Evolutionary conservation across 352 stramenopile species (phyloP).

Genomic region (Phytopythium cucurbitacearum): DNA sequence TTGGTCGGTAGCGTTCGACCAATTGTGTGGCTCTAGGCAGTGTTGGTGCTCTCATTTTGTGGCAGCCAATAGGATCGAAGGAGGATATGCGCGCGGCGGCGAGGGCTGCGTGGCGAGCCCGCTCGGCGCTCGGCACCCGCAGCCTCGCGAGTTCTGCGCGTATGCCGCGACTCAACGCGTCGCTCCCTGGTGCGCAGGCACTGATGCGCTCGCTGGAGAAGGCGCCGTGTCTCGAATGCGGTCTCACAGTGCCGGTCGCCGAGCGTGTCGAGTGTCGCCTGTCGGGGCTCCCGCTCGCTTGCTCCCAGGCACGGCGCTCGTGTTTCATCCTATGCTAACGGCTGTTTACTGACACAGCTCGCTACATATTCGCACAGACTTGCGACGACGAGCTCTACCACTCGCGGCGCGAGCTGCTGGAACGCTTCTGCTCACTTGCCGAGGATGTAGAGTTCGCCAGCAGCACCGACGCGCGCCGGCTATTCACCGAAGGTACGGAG

Average conservation of each 20-base stretch:
- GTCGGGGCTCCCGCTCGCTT: conserved; percentile 40
- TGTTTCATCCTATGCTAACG: background rate
- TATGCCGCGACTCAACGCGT: background rate
- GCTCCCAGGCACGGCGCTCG: conserved; percentile 22
- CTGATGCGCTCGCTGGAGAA: conserved; percentile 30
- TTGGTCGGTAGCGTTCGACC: too few relatives aligned
- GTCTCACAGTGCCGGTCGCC: conserved; percentile 7
- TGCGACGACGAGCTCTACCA: conserved; percentile 25
- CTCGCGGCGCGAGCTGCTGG: conserved; percentile 19
- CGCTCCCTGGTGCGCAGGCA: conserved; percentile 12
- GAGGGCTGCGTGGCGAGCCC: too few relatives aligned
- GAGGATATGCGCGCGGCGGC: too few relatives aligned
- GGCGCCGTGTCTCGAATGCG: conserved; percentile 50
- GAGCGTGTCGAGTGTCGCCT: conserved; percentile 25
- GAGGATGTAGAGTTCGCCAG: conserved; percentile 38
- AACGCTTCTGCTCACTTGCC: conserved; percentile 34
- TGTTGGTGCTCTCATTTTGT: too few relatives aligned
- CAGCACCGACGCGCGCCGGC: conserved; percentile 23
- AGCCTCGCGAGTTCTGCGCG: background rate
- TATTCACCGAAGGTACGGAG: conserved; percentile 41
- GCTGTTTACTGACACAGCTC: too few relatives aligned
- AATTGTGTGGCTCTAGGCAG: too few relatives aligned
- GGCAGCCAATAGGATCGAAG: too few relatives aligned
- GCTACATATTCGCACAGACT: conserved; percentile 8
- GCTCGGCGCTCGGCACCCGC: background rate